Evolutionary conservation across 2,329 filamentous ascomycete genomes (phyloP).

Genomic region (Calycina herbarum): DNA sequence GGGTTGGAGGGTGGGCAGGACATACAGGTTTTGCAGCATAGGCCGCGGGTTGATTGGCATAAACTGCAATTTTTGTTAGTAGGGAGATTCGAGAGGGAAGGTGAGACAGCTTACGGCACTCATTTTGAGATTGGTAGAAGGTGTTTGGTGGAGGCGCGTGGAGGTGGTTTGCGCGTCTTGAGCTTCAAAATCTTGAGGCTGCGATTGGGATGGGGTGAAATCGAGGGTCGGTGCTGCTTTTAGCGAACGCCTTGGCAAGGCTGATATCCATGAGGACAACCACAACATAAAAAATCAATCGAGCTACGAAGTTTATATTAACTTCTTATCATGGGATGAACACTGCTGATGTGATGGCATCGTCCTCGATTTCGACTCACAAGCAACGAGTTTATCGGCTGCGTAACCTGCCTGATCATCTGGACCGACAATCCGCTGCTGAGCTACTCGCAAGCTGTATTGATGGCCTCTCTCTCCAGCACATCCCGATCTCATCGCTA

Average conservation of each 20-base stretch:
- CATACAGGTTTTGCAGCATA: conserved; percentile 88
- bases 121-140: conserved; percentile 25
- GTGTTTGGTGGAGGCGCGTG: conserved; percentile 22
- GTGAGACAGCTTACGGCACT: conserved; percentile 24
- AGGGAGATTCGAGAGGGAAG: background rate
- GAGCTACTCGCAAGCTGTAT: no score
- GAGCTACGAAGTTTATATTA: no score
- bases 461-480: no score
- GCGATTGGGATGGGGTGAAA: conserved; percentile 10
- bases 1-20: conserved; percentile 29
- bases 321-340: no score
- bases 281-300: no score
- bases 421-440: no score
- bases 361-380: no score
- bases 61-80: conserved; percentile 55
- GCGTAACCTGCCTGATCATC: no score
- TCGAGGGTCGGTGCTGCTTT: conserved; percentile 26
- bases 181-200: conserved; percentile 25
- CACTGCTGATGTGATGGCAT: no score
- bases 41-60: conserved; percentile 95
- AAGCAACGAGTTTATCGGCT: no score
- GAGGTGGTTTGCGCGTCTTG: conserved; percentile 18
- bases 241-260: background rate
- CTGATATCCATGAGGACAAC: background rate
- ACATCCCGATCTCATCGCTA: no score